phyloP scores from a whole-genome alignment of 164 flowering plant species.

The Tinospora cordifolia region DNA sequence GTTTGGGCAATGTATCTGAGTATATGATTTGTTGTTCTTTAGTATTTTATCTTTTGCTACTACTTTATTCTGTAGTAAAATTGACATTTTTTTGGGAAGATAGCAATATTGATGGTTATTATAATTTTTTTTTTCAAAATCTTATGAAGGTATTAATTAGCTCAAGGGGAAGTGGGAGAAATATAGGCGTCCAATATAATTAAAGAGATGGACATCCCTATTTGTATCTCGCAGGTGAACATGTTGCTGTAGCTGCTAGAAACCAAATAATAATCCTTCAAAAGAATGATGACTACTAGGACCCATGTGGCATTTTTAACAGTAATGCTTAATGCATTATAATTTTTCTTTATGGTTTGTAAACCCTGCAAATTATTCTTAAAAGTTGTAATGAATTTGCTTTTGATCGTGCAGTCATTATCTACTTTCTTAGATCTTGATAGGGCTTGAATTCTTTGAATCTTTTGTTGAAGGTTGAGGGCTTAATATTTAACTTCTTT shows the following conservation, averaged over 20 bases:
- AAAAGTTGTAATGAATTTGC: not conserved
- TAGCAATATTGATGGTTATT: too few relatives aligned
- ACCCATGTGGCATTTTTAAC: slow-evolving; percentile 64
- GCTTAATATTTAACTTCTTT: too few relatives aligned
- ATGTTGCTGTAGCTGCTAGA: too few relatives aligned
- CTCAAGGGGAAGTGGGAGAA: slow-evolving; percentile 66
- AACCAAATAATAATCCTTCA: too few relatives aligned
- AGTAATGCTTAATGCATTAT: slow-evolving; percentile 22
- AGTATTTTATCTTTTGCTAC: not conserved
- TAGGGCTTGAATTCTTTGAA: not conserved
- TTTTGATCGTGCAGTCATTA: not conserved
- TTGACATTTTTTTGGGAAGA: too few relatives aligned
- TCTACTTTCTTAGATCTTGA: not conserved
- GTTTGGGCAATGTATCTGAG: too few relatives aligned
- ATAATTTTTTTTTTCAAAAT: not conserved
- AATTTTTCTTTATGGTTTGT: not conserved
- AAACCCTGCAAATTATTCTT: not conserved
- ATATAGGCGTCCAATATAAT: slow-evolving; percentile 35
- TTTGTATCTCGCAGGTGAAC: slow-evolving; percentile 67
- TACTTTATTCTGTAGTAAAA: too few relatives aligned
- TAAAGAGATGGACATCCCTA: slow-evolving; percentile 42
- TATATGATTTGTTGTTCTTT: not conserved
- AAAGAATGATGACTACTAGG: too few relatives aligned
- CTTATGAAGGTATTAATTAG: slow-evolving; percentile 45
- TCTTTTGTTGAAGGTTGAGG: not conserved